Evolutionary conservation across 1,139 yeast species (phyloP).

Genomic region (Kodamaea plutei): DNA sequence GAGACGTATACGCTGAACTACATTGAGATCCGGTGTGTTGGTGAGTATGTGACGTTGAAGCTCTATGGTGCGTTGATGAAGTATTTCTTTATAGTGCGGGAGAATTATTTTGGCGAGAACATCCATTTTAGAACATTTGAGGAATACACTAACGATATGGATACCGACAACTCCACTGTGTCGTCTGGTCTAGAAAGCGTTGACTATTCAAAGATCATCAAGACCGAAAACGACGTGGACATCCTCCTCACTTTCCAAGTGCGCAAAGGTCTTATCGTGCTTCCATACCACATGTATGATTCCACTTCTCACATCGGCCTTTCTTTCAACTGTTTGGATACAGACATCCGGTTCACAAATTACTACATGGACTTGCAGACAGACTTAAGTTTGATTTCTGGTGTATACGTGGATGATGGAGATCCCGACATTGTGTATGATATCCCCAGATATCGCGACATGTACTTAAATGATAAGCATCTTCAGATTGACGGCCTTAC

Average conservation of each 20-base stretch:
- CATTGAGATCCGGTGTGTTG: constrained; percentile 59
- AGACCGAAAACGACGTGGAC: constrained; percentile 72
- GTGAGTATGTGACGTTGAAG: constrained; percentile 64
- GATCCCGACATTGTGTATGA: constrained; percentile 23
- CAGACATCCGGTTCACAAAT: constrained; percentile 82
- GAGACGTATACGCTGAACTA: constrained; percentile 68
- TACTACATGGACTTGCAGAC: constrained; percentile 85
- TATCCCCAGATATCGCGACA: constrained; percentile 22
- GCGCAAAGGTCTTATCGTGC: constrained; percentile 60
- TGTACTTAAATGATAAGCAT: constrained; percentile 23
- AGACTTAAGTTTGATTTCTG: constrained; percentile 47
- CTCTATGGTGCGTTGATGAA: constrained; percentile 77
- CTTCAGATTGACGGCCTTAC: constrained; percentile 59
- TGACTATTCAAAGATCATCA: constrained; percentile 38
- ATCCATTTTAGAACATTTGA: constrained; percentile 82
- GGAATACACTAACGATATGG: constrained; percentile 48
- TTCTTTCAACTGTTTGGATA: constrained; percentile 61
- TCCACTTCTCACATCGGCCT: constrained; percentile 60
- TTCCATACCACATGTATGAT: constrained; percentile 74
- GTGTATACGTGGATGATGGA: constrained; percentile 24
- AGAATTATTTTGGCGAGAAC: constrained; percentile 85
- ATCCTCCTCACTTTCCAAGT: constrained; percentile 69
- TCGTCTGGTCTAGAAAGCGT: constrained; percentile 13
- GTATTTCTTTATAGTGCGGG: constrained; percentile 73
- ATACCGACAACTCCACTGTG: constrained; percentile 4